Base-by-base conservation (phyloP, 306 rosid genomes). In the Corylus heterophylla region DNA sequence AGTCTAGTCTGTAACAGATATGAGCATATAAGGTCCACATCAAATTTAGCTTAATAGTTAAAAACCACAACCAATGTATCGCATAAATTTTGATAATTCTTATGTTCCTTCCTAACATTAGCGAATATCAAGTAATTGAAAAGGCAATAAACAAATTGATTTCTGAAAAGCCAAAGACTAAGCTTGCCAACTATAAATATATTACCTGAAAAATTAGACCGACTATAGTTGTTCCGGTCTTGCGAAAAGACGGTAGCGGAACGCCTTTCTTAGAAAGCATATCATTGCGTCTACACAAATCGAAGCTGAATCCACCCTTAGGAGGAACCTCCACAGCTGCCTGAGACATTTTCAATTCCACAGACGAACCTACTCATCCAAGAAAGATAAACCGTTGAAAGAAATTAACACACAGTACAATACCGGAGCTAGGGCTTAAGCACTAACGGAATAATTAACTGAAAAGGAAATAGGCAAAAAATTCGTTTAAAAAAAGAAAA, bases 211-310 rank as follows among this genome's bases (percentile, higher is more conserved):
- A 87, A 68, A 85, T 76, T n/a, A 87, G 73, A 66, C 90, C 90
- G 11, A 87, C 92, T n/a, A 88, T 88, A 25, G 92, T 88, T n/a
- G 92, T 88, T 27, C 92, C 90, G 0, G 90, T 89, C 88, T 89
- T 86, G 3, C 84, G 80, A 63, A 77, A 86, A n/a, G 90, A 73
- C 0, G 90, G 84, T 2, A 61, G 82, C 4, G 74, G 73, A 31
- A 82, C 69, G 18, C 87, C 92, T 5, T 84, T 80, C 77, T 89
- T 85, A 0, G 82, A 64, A 78, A 89, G 90, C 88, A 89, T 86
- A 3, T 69, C 92, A 18, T 86, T 89, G 69, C 89, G 81, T 80
- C 89, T 79, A 20, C 89, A 85, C 29, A 88, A 81, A 80, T 88
- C 91, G 68, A 84, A 89, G 75, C 79, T 86, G 45, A 86, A 89